Evolutionary conservation across 192 early-diverging fungal species (phyloP).

Genomic region (Coemansia sp.): DNA sequence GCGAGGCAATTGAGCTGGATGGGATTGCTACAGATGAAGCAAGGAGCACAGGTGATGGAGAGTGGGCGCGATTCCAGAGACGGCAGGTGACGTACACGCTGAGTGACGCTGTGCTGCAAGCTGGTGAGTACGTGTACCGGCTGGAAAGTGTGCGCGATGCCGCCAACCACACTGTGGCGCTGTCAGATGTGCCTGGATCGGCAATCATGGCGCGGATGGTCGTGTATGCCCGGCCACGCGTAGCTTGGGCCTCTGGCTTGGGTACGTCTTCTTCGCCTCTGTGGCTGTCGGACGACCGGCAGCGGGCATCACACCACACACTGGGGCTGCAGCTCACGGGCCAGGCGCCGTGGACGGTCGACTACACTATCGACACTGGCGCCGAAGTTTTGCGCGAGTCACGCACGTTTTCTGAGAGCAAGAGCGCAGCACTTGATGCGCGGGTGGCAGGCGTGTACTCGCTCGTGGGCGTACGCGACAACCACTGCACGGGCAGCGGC

Average conservation of each 20-base stretch:
- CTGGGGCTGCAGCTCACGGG: constrained; percentile 33
- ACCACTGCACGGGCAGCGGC: constrained; percentile 26
- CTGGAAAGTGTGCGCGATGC: constrained; percentile 43
- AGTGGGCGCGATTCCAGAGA: constrained; percentile 32
- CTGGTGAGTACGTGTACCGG: constrained; percentile 55
- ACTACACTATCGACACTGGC: constrained; percentile 26
- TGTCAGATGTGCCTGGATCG: constrained; percentile 15
- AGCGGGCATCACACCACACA: constrained; percentile 34
- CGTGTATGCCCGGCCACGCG: constrained; percentile 37
- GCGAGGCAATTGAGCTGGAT: constrained; percentile 47
- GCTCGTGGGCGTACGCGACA: constrained; percentile 30
- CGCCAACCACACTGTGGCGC: constrained; percentile 40
- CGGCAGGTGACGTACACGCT: constrained; percentile 26
- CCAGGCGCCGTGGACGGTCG: constrained; percentile 42
- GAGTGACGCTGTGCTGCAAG: constrained; percentile 42
- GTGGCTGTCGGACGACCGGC: constrained; percentile 40
- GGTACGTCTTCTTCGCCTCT: constrained; percentile 21
- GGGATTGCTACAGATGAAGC: background rate
- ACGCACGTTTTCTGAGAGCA: constrained; percentile 4
- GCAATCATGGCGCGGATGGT: constrained; percentile 36
- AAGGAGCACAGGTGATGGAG: background rate
- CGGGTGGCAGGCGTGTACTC: constrained; percentile 29
- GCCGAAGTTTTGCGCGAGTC: constrained; percentile 12
- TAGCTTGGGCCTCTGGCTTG: constrained; percentile 18
- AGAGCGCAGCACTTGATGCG: constrained; percentile 25